A percentile compares a stretch with the other conserved stretches of the same genome.
These are phyloP conservation scores for Lunasporangiospora selenospora DNA, from an alignment of 192 early-diverging fungal species.

Conservation along the genomic window DNA sequence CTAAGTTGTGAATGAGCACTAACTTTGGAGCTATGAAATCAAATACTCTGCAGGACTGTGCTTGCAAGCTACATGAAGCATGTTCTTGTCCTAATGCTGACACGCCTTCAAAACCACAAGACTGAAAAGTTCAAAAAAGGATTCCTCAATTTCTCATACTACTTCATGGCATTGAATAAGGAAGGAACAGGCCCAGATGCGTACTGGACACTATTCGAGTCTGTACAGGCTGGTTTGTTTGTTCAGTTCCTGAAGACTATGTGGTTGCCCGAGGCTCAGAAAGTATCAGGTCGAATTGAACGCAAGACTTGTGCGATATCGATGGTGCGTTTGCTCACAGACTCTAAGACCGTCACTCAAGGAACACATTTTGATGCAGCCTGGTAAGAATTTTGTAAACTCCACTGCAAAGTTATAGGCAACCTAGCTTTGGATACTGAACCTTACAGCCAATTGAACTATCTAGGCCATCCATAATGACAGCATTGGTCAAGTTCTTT, in stretches of 20 bases:
- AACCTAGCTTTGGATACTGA: no score
- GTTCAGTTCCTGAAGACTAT: constrained; percentile 64
- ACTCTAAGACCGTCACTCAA: constrained; percentile 59
- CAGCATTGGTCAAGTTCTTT: constrained; percentile 60
- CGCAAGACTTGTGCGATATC: constrained; percentile 70
- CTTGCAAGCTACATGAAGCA: constrained; percentile 56
- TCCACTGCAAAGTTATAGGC: neutral
- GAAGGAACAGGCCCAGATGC: constrained; percentile 63
- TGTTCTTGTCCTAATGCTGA: constrained; percentile 53
- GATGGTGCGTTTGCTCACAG: constrained; percentile 66
- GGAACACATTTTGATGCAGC: constrained; percentile 55
- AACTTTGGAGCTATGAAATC: no score
- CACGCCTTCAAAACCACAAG: constrained; percentile 60
- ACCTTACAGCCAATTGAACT: no score
- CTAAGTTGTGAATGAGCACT: no score
- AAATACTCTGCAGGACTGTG: constrained; percentile 48
- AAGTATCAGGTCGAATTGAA: constrained; percentile 61
- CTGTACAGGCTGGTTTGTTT: constrained; percentile 61
- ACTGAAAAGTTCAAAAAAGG: constrained; percentile 68
- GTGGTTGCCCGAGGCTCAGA: constrained; percentile 70
- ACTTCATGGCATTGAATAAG: constrained; percentile 70
- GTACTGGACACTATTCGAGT: constrained; percentile 40
- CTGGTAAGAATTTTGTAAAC: constrained; percentile 38
- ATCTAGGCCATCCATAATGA: constrained; percentile 62
- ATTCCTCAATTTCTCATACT: constrained; percentile 73